phyloP scores from a whole-genome alignment of 208 protist genomes.

The Phytomonas serpens region DNA sequence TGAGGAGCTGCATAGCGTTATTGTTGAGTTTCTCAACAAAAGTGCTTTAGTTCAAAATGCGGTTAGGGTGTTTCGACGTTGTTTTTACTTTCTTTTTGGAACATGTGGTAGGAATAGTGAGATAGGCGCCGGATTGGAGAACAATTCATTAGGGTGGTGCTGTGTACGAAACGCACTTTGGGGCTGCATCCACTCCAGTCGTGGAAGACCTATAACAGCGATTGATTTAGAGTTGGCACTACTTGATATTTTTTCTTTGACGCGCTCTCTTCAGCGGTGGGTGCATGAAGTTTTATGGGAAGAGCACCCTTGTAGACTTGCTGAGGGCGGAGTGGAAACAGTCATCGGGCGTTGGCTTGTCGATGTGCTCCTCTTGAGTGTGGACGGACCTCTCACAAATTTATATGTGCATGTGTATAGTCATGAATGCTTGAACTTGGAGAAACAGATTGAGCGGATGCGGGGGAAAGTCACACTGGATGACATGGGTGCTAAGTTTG shows the following conservation, averaged over 20 bases:
- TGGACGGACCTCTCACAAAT: constrained; percentile 51
- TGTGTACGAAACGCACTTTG: constrained; percentile 44
- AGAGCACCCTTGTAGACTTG: constrained; percentile 21
- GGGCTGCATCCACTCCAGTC: constrained; percentile 58
- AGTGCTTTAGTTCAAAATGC: constrained; percentile 24
- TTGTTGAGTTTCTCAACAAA: constrained; percentile 40
- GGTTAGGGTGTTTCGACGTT: constrained; percentile 68
- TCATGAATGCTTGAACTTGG: constrained; percentile 33
- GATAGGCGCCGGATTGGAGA: constrained; percentile 34
- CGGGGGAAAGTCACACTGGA: constrained; percentile 51
- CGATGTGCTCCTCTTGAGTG: constrained; percentile 54
- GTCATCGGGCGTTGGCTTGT: constrained; percentile 48
- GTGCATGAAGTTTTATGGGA: constrained; percentile 36
- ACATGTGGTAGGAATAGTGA: constrained; percentile 48
- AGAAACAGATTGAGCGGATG: constrained; percentile 29
- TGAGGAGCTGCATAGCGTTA: constrained; percentile 28
- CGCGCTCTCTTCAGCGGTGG: constrained; percentile 57
- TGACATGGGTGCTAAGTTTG: constrained; percentile 74
- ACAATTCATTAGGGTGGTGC: constrained; percentile 59
- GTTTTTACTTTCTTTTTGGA: constrained; percentile 80
- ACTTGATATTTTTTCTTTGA: constrained; percentile 64
- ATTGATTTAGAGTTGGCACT: constrained; percentile 59
- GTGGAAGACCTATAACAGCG: constrained; percentile 34
- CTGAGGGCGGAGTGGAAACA: constrained; percentile 24
- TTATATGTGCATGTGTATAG: constrained; percentile 62